Base-by-base conservation (phyloP, 2,329 filamentous ascomycete genomes). In the Penicillium carneum region DNA sequence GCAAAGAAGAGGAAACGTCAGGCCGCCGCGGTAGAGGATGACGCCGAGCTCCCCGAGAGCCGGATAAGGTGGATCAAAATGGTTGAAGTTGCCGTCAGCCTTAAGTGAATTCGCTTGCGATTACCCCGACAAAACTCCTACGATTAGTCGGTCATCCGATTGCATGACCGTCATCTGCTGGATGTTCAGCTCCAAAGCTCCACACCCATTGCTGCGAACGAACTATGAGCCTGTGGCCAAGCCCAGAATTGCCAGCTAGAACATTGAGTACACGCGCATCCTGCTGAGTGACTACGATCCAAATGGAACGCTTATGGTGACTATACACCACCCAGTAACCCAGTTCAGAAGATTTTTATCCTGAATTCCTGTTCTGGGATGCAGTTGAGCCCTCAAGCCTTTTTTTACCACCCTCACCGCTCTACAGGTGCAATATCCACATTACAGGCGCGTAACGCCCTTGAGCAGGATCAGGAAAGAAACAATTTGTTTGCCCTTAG, bases 21-120 rank as follows among this genome's bases (percentile, higher is more conserved):
- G 18, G 61, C 59, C 1, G 59, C 59, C 33, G 53, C 66, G 29
- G 62, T 57, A 14, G 65, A 69, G 33, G 65, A 71, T 18, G 70
- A 74, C 18, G 67, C 64, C 5, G 78, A 81, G 52, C 56, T 81
- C 42, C 79, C 80, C 0, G 80, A 82, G 65, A 76, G 78, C 9
- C 72, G 80, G 23, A 78, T 79, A 11, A 75, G 80, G 51, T 82
- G 79, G 79, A 72, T 82, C 41, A 82, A 81, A 65, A 80, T 77
- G 66, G 78, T 82, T 16, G 79, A 82, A 57, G 71, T 82, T 54
- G 76, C 79, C 4, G 73, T 82, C 20, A 75, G 74, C 43, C 65
- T 81, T 29, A 80, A 77, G 68, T 80, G 74, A 78, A 23, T 31
- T 16, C 47, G 14, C 26, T 12, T 36, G 47, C 26, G 11, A 46